Conservation (phyloP, 345 rosid species). For the Cochlearia excelsa region DNA sequence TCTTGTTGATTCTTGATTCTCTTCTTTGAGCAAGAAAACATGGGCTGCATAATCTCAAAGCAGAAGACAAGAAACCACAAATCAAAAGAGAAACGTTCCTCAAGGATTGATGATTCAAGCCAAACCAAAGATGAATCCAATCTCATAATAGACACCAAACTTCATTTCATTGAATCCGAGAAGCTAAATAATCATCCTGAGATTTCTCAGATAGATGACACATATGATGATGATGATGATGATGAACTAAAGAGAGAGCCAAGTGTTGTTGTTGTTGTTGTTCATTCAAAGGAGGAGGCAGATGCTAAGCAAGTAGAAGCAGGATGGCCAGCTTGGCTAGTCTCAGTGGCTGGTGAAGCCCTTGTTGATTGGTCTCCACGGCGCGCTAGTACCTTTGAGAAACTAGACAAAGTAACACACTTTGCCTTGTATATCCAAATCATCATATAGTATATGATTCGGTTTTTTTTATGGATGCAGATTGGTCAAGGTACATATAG, state of each 20-base stretch:
- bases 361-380: slow-evolving; percentile 81
- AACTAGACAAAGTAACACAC: slow-evolving; percentile 60
- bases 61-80: slow-evolving; percentile 40
- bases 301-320: slow-evolving; percentile 48
- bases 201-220: too few relatives aligned
- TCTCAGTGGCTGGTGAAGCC: slow-evolving; percentile 68
- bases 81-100: slow-evolving; percentile 47
- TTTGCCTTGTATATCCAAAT: neutral
- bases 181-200: slow-evolving; percentile 28
- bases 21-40: slow-evolving; percentile 21
- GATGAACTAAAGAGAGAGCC: neutral
- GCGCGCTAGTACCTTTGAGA: slow-evolving; percentile 69
- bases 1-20: neutral
- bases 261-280: slow-evolving; percentile 6
- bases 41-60: slow-evolving; percentile 80
- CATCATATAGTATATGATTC: too few relatives aligned
- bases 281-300: slow-evolving; percentile 22
- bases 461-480: slow-evolving; percentile 41
- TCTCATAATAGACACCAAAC: slow-evolving; percentile 41
- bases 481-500: slow-evolving; percentile 37
- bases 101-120: slow-evolving; percentile 47
- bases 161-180: slow-evolving; percentile 50
- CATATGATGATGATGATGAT: neutral
- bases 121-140: slow-evolving; percentile 20
- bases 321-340: slow-evolving; percentile 92